Evolutionary conservation across 164 flowering plant species (phyloP).

Genomic region (Stephania yunnanensis): DNA sequence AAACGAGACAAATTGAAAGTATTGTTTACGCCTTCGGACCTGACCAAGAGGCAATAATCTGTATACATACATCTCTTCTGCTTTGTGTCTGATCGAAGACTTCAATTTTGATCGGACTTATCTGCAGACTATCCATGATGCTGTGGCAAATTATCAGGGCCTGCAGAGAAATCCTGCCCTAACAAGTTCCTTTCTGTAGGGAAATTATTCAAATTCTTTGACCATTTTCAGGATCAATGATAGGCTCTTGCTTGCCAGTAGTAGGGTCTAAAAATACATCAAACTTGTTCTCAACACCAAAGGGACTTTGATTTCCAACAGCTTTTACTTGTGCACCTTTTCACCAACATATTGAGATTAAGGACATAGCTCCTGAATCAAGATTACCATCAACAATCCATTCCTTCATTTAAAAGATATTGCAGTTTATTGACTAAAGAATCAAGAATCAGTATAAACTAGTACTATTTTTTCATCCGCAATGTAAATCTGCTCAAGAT

Average conservation of each 20-base stretch:
- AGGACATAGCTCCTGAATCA: neutral
- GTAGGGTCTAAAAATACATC: constrained; percentile 29
- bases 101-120: constrained; percentile 68
- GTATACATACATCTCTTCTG: constrained; percentile 79
- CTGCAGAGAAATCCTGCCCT: constrained; percentile 31
- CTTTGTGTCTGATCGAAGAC: constrained; percentile 64
- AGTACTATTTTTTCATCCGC: neutral
- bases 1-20: constrained; percentile 79
- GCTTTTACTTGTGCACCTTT: neutral
- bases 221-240: constrained; percentile 28
- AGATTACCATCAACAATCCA: neutral
- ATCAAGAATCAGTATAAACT: neutral
- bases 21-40: constrained; percentile 80
- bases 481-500: neutral
- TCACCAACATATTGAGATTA: neutral
- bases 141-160: constrained; percentile 42
- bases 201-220: constrained; percentile 19
- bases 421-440: neutral
- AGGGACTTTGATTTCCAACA: constrained; percentile 53
- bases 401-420: neutral
- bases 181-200: constrained; percentile 32
- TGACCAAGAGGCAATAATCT: constrained; percentile 89
- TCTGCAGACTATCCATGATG: constrained; percentile 53
- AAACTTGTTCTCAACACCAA: constrained; percentile 32
- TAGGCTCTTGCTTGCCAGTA: constrained; percentile 30